These are phyloP conservation scores for Exobasidium rhododendri DNA, from an alignment of 1,284 basidiomycete species.

Conservation along the genomic window DNA sequence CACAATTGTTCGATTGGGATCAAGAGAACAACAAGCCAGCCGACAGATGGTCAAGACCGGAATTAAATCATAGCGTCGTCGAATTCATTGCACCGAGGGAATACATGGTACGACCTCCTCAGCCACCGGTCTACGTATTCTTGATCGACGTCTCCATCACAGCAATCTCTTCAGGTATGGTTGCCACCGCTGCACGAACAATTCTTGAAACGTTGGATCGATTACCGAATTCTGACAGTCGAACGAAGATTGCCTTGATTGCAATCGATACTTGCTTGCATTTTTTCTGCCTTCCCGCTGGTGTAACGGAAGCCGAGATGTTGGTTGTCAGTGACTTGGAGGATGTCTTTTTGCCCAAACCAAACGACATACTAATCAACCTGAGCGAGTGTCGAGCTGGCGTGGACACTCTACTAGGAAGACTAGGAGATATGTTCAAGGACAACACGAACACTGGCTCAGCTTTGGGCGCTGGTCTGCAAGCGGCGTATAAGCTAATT, in stretches of 20 bases:
- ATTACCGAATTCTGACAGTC: constrained; percentile 87
- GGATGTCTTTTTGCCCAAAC: constrained; percentile 96
- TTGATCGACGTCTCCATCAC: constrained; percentile 92
- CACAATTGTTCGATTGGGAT: constrained; percentile 98
- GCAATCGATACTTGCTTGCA: constrained; percentile 89
- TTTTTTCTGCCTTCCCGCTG: constrained; percentile 83
- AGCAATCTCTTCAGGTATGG: constrained; percentile 75
- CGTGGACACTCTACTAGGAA: constrained; percentile 75
- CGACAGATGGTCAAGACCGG: constrained; percentile 88
- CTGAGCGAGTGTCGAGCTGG: constrained; percentile 77
- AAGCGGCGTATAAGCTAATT: constrained; percentile 93
- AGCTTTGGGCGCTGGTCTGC: constrained; percentile 90
- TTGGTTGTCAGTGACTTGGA: constrained; percentile 94
- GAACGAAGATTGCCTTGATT: constrained; percentile 89
- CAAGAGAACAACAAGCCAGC: constrained; percentile 87
- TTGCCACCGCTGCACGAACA: constrained; percentile 91
- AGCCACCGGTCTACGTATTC: constrained; percentile 95
- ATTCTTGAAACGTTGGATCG: constrained; percentile 92
- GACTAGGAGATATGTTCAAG: constrained; percentile 93
- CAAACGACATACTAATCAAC: constrained; percentile 91
- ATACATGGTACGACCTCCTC: constrained; percentile 97
- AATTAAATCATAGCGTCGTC: constrained; percentile 88
- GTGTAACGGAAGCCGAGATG: constrained; percentile 81
- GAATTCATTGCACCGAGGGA: constrained; percentile 98
- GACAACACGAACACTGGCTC: constrained; percentile 86